Evolutionary conservation across 176 grass and related monocot genomes (phyloP), one percentile per base, ranked within the genome.

Genomic region (Aegilops speltoides): DNA sequence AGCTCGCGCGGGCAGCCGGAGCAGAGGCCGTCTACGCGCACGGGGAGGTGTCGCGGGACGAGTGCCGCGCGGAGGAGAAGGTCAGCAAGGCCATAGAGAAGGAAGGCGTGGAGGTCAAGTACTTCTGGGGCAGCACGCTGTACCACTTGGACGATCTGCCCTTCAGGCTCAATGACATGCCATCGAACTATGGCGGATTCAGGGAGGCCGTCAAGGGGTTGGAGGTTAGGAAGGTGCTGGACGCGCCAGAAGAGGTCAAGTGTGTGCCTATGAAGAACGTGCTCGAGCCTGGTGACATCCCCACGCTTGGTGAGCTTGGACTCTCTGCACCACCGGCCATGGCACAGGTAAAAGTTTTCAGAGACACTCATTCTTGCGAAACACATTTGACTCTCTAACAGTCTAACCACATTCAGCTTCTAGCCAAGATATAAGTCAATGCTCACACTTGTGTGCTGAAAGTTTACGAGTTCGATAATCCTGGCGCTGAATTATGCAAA

Each of bases 91-190:
- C 92, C 24, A 86, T 93, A 62, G 90, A 98, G 89, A 92, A 91
- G 83, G 91, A 98, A 57, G 97, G 97, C 32, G 68, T 98, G 52
- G 87, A 98, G 79, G 86, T 98, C 45, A 98, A 98, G 84, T 98
- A 96, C 85, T 96, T 98, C 84, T 98, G 93, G 94, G 97, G 93
- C 52, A 98, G 94, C 86, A 98, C 94, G 26, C 82, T 96, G 66
- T 94, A 94, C 83, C 94, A 98, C 76, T 38, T 98, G 54, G 97
- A 99, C 3, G 92, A 96, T 71, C 88, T 99, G n/a, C 92, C 94
- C 16, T 99, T 96, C 46, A 68, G 22, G 68, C 82, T 99, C 26
- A 72, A 93, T 38, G 90, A 93, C 63, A 96, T 99, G 92, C 85
- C 92, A 1, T 91, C 89, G 7, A 93, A 83, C 56, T 96, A 94